These are phyloP conservation scores for Capniomyces stellatus DNA, from an alignment of 371 early-diverging fungal genomes.

Conservation along the genomic window DNA sequence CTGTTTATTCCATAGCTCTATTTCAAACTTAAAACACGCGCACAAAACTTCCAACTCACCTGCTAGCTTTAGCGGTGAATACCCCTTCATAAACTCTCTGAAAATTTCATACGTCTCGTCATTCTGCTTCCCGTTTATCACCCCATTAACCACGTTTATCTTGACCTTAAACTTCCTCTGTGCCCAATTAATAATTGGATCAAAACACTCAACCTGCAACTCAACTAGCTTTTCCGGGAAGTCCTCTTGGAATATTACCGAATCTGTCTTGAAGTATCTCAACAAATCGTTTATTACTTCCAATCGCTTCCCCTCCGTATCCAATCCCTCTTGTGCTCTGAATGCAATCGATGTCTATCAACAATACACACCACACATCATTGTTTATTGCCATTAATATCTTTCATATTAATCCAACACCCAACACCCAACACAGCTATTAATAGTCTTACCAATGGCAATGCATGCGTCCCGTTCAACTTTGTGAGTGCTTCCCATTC, in stretches of 20 bases:
- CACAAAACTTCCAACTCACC: too few species aligned
- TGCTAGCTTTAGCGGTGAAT: conserved; percentile 51
- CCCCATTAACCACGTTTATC: conserved; percentile 49
- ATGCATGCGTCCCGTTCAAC: conserved; percentile 56
- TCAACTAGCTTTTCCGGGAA: conserved; percentile 54
- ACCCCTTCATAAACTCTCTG: conserved; percentile 29
- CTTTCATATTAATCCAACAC: too few species aligned
- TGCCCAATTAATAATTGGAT: conserved; percentile 67
- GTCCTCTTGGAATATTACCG: conserved; percentile 67
- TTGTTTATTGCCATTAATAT: not conserved
- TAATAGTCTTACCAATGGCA: conserved; percentile 38
- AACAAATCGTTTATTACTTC: conserved; percentile 57
- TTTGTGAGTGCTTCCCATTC: conserved; percentile 85
- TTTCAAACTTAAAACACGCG: too few species aligned
- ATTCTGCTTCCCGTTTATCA: conserved; percentile 47
- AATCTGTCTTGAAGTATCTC: conserved; percentile 71
- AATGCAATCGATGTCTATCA: conserved; percentile 57
- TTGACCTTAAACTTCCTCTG: conserved; percentile 40
- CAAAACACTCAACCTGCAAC: conserved; percentile 64
- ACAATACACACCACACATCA: not conserved
- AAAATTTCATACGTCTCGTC: conserved; percentile 37
- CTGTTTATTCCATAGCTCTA: too few species aligned
- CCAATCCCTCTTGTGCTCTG: conserved; percentile 59
- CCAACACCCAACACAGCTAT: too few species aligned
- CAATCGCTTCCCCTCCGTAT: conserved; percentile 27